Evolutionary conservation across 805 yeast genomes (phyloP).

Genomic region (Kodamaea neixiangensis): DNA sequence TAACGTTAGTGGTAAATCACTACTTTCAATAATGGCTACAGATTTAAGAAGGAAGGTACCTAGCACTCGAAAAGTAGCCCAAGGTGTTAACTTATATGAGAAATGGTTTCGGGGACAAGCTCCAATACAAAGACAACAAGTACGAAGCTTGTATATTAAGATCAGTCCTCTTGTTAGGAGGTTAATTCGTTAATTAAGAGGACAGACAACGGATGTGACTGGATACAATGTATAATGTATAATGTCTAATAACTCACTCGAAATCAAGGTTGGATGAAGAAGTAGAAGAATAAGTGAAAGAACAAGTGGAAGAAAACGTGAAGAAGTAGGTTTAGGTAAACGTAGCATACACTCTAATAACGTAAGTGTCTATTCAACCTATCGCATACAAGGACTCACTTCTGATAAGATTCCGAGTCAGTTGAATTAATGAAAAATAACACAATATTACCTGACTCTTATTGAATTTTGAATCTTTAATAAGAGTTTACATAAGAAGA

Average conservation of each 20-base stretch:
- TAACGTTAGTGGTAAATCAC: not conserved
- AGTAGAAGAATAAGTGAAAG: too few relatives aligned
- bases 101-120: slow-evolving; percentile 3
- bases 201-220: too few relatives aligned
- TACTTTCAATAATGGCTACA: not conserved
- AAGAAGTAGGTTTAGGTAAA: too few relatives aligned
- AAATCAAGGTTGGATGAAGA: too few relatives aligned
- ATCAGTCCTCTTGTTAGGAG: not conserved
- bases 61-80: not conserved
- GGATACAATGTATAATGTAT: too few relatives aligned
- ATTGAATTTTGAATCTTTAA: not conserved
- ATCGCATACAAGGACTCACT: too few relatives aligned
- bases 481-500: not conserved
- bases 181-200: not conserved
- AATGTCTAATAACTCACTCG: not conserved
- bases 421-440: not conserved
- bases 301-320: too few relatives aligned
- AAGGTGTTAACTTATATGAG: not conserved
- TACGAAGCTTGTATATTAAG: not conserved
- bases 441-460: not conserved
- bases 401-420: not conserved
- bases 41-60: slow-evolving; percentile 1
- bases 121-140: not conserved
- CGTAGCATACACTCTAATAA: too few relatives aligned
- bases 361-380: not conserved